phyloP scores from a whole-genome alignment of 2,329 filamentous ascomycete genomes.

The Aspergillus ochraceus region DNA sequence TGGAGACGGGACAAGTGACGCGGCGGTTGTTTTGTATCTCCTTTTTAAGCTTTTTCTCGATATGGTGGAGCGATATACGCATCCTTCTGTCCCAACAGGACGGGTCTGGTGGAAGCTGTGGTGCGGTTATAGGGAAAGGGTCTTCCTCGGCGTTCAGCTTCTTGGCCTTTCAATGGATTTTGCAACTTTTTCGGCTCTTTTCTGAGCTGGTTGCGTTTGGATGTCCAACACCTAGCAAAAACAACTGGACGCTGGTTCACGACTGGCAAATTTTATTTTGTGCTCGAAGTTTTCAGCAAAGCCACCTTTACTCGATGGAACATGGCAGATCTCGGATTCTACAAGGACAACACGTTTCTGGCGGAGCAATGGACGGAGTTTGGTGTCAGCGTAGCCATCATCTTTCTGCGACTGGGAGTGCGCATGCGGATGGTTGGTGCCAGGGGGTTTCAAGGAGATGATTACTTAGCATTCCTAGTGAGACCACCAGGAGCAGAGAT shows the following conservation, averaged over 20 bases:
- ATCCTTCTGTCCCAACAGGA: neutral
- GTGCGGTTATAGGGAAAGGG: neutral
- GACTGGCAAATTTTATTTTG: no score
- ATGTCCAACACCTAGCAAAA: neutral
- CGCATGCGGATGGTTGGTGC: conserved; percentile 1
- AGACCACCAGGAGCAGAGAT: neutral
- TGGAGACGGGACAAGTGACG: neutral
- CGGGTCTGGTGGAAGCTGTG: neutral
- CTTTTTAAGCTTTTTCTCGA: neutral
- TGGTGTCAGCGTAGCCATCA: neutral
- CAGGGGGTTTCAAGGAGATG: conserved; percentile 4
- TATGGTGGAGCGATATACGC: neutral
- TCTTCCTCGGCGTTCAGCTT: neutral
- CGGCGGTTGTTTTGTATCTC: neutral
- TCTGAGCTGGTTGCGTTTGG: neutral
- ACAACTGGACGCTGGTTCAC: neutral
- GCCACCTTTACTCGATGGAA: neutral
- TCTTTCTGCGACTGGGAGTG: conserved; percentile 1
- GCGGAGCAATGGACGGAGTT: conserved; percentile 4
- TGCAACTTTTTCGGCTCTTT: no score
- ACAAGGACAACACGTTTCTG: conserved; percentile 4
- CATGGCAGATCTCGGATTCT: conserved; percentile 7
- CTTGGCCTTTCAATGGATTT: neutral
- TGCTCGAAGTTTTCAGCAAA: no score
- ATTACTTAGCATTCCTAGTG: conserved; percentile 5